Percentiles rank a stretch among this genome's conserved stretches.
Conservation (phyloP, 441 rosid species). For the Gossypium davidsonii region DNA sequence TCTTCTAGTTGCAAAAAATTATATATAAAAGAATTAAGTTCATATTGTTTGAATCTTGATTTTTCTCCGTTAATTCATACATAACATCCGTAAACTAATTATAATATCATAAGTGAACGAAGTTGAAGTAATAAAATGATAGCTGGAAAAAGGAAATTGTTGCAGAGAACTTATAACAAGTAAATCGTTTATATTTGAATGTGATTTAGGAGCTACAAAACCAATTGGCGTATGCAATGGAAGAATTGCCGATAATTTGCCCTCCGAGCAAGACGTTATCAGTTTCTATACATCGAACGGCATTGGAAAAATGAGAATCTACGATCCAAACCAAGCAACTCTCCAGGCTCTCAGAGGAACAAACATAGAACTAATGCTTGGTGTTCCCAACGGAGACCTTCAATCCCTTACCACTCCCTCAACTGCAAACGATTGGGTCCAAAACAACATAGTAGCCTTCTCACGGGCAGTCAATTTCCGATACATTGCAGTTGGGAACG, state of each 20-base stretch:
- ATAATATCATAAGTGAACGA: background rate
- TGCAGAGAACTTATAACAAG: background rate
- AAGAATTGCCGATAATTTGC: constrained; percentile 28
- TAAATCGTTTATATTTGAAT: background rate
- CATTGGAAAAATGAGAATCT: constrained; percentile 35
- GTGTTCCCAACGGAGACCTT: constrained; percentile 23
- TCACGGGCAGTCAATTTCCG: constrained; percentile 23
- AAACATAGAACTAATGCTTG: constrained; percentile 35
- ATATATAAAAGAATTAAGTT: too few relatives aligned
- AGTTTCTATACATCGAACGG: constrained; percentile 18
- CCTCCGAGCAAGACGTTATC: constrained; percentile 26
- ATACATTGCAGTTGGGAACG: constrained; percentile 21
- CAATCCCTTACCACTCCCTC: constrained; percentile 10
- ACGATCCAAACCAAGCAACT: constrained; percentile 31
- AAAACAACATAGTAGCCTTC: constrained; percentile 22
- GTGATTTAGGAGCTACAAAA: constrained; percentile 13
- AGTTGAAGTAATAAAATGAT: background rate
- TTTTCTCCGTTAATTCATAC: too few relatives aligned
- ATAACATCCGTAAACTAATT: background rate
- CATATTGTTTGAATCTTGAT: too few relatives aligned
- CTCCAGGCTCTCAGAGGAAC: constrained; percentile 40
- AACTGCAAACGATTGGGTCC: constrained; percentile 31
- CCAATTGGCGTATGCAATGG: constrained; percentile 36
- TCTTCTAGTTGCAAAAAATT: background rate
- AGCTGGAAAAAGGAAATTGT: background rate